These are phyloP conservation scores for Yarrowia hollandica DNA, from an alignment of 805 yeast species.

Conservation along the genomic window DNA sequence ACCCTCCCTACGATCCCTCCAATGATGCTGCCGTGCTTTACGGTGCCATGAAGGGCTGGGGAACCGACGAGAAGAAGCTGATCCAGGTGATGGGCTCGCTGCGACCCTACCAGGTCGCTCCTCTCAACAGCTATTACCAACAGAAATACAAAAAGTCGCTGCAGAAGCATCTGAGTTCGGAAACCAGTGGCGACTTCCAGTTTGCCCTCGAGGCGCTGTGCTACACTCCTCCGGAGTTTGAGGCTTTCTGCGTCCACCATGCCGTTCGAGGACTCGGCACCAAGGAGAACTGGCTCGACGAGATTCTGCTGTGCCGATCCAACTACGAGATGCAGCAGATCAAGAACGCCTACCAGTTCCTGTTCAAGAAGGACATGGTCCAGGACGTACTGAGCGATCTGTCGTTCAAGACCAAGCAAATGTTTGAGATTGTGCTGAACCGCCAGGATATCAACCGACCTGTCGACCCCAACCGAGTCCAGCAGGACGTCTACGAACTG, in stretches of 20 bases:
- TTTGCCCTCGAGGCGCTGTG: conserved; percentile 32
- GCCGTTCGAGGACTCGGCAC: conserved; percentile 35
- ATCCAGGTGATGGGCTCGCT: conserved; percentile 32
- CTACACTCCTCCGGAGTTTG: conserved; percentile 34
- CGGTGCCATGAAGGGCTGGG: conserved; percentile 36
- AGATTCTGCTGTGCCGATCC: conserved; percentile 32
- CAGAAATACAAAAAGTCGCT: conserved; percentile 32
- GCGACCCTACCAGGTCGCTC: conserved; percentile 33
- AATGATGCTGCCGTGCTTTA: conserved; percentile 32
- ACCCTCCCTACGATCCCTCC: conserved; percentile 32
- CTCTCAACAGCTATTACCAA: conserved; percentile 30
- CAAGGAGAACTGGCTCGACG: conserved; percentile 34
- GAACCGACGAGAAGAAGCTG: conserved; percentile 35
- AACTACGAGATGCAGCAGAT: conserved; percentile 34
- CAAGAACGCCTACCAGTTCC: conserved; percentile 33
- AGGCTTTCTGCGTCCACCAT: conserved; percentile 32
- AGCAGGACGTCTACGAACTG: conserved; percentile 32
- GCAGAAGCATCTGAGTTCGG: conserved; percentile 32
- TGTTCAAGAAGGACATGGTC: conserved; percentile 31
- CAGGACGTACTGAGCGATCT: conserved; percentile 33
- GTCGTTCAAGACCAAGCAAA: conserved; percentile 33
- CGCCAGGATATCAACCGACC: conserved; percentile 31
- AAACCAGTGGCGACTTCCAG: conserved; percentile 33
- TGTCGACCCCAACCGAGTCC: conserved; percentile 29
- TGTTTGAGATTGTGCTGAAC: conserved; percentile 33